Evolutionary conservation across 2,329 filamentous ascomycete genomes (phyloP).

Genomic region (Pleomassaria siparia): DNA sequence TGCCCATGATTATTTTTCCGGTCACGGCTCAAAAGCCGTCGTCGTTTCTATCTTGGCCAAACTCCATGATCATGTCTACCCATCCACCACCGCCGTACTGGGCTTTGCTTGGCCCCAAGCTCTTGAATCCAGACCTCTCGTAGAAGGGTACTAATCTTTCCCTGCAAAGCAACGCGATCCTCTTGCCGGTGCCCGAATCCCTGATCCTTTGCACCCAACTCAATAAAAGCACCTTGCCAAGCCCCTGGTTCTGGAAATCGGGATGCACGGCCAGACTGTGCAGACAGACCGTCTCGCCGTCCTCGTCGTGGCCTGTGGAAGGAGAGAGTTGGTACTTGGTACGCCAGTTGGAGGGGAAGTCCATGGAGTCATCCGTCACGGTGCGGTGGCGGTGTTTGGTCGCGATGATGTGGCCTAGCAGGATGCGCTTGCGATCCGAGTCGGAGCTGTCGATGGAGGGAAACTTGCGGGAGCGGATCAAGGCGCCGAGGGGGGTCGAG

Average conservation of each 20-base stretch:
- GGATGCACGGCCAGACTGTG: constrained; percentile 83
- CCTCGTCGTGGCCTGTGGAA: constrained; percentile 67
- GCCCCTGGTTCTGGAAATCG: constrained; percentile 69
- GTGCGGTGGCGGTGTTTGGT: constrained; percentile 66
- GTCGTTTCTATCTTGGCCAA: constrained; percentile 7
- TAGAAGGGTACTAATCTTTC: constrained; percentile 76
- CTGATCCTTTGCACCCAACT: constrained; percentile 77
- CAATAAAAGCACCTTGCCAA: constrained; percentile 73
- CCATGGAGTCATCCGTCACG: constrained; percentile 78
- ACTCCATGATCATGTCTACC: constrained; percentile 70
- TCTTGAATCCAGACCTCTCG: constrained; percentile 69
- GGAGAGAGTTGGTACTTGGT: constrained; percentile 41
- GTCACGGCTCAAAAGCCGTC: constrained; percentile 1
- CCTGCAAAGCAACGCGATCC: constrained; percentile 75
- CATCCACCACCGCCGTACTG: constrained; percentile 78
- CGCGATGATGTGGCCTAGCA: constrained; percentile 77
- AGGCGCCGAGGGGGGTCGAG: constrained; percentile 40
- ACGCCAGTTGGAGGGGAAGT: constrained; percentile 68
- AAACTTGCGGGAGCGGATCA: constrained; percentile 58
- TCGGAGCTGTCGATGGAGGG: constrained; percentile 61
- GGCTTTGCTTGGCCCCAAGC: constrained; percentile 67
- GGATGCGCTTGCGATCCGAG: constrained; percentile 60
- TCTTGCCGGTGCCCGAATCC: constrained; percentile 67
- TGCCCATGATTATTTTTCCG: no score
- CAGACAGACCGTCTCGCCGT: constrained; percentile 73